These are phyloP conservation scores for Annulohypoxylon bovei DNA, from an alignment of 495 filamentous ascomycete genomes.

Conservation along the genomic window DNA sequence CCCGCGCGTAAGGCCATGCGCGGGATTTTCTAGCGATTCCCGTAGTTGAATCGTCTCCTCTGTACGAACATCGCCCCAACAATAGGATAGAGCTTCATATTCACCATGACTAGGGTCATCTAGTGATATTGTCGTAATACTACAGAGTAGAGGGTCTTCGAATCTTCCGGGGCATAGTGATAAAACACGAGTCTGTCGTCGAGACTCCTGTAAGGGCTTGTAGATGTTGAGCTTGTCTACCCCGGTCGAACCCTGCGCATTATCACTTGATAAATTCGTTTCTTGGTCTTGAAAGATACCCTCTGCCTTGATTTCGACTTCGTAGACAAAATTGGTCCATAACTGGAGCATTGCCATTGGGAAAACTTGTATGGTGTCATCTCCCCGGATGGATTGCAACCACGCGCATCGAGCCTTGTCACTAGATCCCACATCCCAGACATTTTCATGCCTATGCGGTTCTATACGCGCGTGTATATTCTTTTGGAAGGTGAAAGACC, in stretches of 20 bases:
- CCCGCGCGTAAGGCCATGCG: neutral
- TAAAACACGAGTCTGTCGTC: neutral
- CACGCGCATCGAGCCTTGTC: neutral
- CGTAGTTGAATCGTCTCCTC: neutral
- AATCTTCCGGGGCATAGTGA: neutral
- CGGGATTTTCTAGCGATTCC: neutral
- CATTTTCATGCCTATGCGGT: neutral
- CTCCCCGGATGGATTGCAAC: neutral
- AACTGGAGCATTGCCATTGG: neutral
- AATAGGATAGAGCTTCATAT: slow-evolving; percentile 3
- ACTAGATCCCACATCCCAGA: neutral
- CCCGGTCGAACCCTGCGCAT: neutral
- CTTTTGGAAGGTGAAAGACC: neutral
- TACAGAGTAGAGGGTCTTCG: neutral
- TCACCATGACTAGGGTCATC: neutral
- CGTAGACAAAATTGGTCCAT: neutral
- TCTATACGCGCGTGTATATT: neutral
- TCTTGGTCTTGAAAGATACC: neutral
- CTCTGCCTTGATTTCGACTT: neutral
- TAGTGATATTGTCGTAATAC: neutral
- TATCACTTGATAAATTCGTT: neutral
- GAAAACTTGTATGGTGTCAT: neutral
- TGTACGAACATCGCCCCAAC: neutral
- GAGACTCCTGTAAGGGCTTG: neutral
- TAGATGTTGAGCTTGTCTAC: neutral